These are phyloP conservation scores for Narthecium ossifragum DNA, from an alignment of 106 monocot species.

Conservation along the genomic window DNA sequence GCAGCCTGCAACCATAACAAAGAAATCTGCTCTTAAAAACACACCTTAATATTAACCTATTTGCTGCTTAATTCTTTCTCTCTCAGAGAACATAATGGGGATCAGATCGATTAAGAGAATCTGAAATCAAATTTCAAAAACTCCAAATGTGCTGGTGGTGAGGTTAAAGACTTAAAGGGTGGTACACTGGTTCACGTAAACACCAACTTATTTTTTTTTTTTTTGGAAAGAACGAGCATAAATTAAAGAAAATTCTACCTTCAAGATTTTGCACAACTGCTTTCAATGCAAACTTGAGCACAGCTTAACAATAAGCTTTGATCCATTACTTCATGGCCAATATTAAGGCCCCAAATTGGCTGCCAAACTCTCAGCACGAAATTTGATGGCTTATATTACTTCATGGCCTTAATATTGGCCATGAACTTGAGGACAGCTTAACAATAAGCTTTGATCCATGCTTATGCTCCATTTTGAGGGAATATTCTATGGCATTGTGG, in stretches of 20 bases:
- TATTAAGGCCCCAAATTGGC: background rate
- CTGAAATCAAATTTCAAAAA: too few species aligned
- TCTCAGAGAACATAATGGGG: too few species aligned
- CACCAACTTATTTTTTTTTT: too few species aligned
- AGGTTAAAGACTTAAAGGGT: too few species aligned
- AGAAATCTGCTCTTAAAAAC: too few species aligned
- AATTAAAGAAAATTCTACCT: background rate
- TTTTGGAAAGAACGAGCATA: background rate
- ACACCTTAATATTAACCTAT: too few species aligned
- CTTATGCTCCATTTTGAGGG: too few species aligned
- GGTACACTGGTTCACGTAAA: too few species aligned
- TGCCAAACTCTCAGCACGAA: background rate
- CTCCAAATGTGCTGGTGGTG: too few species aligned
- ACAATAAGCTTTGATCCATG: background rate
- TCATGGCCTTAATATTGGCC: background rate
- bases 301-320: background rate
- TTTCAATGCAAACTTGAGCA: background rate
- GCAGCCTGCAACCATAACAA: too few species aligned
- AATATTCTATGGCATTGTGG: background rate
- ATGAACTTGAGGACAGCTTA: background rate
- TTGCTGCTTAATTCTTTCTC: too few species aligned
- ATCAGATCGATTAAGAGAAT: too few species aligned
- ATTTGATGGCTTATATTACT: background rate
- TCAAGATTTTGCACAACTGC: background rate
- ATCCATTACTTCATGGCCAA: background rate